Base-by-base conservation (phyloP, 1,284 basidiomycete species). In the Fomitopsis betulina region DNA sequence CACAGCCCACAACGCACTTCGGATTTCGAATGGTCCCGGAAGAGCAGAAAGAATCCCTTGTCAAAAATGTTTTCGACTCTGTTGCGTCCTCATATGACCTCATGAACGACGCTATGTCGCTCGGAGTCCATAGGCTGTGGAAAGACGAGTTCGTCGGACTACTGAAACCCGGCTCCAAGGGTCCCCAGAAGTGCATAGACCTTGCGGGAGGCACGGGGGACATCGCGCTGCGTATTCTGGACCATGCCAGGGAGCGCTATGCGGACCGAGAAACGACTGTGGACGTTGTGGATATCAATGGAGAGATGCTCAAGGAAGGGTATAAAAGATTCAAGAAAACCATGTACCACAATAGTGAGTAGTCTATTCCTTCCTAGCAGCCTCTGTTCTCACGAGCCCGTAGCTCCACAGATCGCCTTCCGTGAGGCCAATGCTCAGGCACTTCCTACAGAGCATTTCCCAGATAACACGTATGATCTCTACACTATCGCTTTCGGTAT, bases 401-500 rank as follows among this genome's bases (percentile, higher is more conserved):
- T 73, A 96, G 96, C 94, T 30, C 93, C 94, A 6, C 97, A 99
- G 78, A 83, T 99, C 60, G 84, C 86, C 19, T 99, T 99, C 74
- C 87, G 89, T 62, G 92, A 97, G 68, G 94, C 91, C 47, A 98
- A 99, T 69, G 97, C 97, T 7, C 95, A 99, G 73, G 79, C 80
- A 21, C 79, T 99, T 35, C 81, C 86, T 0, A 60, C 73, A 43
- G 79, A 85, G 35, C 79, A 85, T 63, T 90, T 95, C 71, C 76
- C 81, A 12, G 85, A 90, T 67, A 86, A 94, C 72, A 85, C 91
- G 17, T 93, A 97, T 64, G 96, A 99, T 75, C 78, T 98, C 17
- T 99, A 98, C 78, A 99, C 97, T 23, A 98, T 99, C 70, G 95
- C 97, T 0, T 99, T 99, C 70, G 96, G 97, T 35, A 99, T 99